These are phyloP conservation scores for Coccomyxa subellipsoidea DNA, from an alignment of 163 green algal genomes.

Conservation along the genomic window DNA sequence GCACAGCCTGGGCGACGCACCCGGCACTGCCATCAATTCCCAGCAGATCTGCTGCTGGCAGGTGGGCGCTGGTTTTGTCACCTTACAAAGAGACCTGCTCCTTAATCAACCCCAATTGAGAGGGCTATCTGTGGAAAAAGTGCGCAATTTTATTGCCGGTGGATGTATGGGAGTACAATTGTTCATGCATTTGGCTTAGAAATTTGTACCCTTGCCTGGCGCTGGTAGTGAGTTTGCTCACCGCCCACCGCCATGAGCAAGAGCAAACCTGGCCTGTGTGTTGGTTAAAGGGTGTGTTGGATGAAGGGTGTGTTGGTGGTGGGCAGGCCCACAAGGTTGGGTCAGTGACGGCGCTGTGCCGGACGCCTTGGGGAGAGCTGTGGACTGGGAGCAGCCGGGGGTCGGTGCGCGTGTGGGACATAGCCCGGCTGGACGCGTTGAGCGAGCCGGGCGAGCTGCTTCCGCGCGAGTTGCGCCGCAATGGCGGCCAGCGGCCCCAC, in stretches of 20 bases:
- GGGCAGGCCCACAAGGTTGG: constrained; percentile 45
- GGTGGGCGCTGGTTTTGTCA: neutral
- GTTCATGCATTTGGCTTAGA: too few species aligned
- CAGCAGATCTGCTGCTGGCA: constrained; percentile 34
- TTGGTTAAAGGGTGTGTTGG: too few species aligned
- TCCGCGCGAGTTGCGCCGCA: constrained; percentile 36
- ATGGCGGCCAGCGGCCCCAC: constrained; percentile 42
- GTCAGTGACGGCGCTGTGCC: constrained; percentile 46
- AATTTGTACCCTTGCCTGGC: too few species aligned
- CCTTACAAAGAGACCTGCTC: neutral
- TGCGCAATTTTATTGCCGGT: too few species aligned
- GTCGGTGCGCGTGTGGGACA: constrained; percentile 51
- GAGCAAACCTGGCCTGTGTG: too few species aligned
- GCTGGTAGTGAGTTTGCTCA: too few species aligned
- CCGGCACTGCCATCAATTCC: constrained; percentile 16
- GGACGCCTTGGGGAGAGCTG: constrained; percentile 59
- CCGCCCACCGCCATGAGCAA: too few species aligned
- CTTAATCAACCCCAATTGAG: too few species aligned
- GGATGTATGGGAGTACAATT: too few species aligned
- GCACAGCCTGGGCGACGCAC: constrained; percentile 14
- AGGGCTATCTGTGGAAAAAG: too few species aligned
- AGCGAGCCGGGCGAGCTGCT: neutral
- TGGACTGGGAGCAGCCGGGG: constrained; percentile 66
- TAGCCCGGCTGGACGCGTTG: neutral
- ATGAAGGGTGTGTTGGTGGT: too few species aligned